These are phyloP conservation scores for Hypoxylon sp. DNA, from an alignment of 2,329 filamentous ascomycete species.

Conservation along the genomic window DNA sequence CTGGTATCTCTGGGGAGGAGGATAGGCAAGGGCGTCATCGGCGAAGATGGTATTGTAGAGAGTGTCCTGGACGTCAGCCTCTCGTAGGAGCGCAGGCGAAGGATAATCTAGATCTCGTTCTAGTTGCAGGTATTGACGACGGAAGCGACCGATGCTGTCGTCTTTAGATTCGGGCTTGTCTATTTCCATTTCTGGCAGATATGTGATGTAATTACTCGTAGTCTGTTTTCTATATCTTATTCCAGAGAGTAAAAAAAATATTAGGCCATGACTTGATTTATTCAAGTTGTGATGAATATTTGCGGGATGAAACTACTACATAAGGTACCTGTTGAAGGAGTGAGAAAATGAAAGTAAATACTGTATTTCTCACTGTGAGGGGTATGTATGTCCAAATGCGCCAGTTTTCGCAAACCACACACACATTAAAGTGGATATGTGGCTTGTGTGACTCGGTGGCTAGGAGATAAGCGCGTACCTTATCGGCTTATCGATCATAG, in stretches of 20 bases:
- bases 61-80: slow-evolving; percentile 73
- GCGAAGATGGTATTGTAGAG: slow-evolving; percentile 79
- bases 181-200: slow-evolving; percentile 12
- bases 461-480: not conserved
- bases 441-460: slow-evolving; percentile 1
- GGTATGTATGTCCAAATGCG: too few relatives aligned
- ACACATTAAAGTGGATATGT: too few relatives aligned
- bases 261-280: not conserved
- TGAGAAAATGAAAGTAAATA: too few relatives aligned
- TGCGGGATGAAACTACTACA: too few relatives aligned
- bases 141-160: slow-evolving; percentile 65
- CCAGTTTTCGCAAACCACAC: too few relatives aligned
- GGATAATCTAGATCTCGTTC: slow-evolving; percentile 77
- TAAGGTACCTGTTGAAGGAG: too few relatives aligned
- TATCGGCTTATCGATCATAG: not conserved
- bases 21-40: slow-evolving; percentile 65
- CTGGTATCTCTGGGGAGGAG: slow-evolving; percentile 79
- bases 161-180: slow-evolving; percentile 7
- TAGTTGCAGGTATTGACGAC: slow-evolving; percentile 84
- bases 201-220: not conserved
- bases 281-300: not conserved
- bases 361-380: too few relatives aligned
- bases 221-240: not conserved
- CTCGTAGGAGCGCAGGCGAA: slow-evolving; percentile 68
- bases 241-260: too few relatives aligned